Evolutionary conservation across 768 basidiomycete genomes (phyloP), one percentile per base, ranked within the genome.

Genomic region (Mycena latifolia): DNA sequence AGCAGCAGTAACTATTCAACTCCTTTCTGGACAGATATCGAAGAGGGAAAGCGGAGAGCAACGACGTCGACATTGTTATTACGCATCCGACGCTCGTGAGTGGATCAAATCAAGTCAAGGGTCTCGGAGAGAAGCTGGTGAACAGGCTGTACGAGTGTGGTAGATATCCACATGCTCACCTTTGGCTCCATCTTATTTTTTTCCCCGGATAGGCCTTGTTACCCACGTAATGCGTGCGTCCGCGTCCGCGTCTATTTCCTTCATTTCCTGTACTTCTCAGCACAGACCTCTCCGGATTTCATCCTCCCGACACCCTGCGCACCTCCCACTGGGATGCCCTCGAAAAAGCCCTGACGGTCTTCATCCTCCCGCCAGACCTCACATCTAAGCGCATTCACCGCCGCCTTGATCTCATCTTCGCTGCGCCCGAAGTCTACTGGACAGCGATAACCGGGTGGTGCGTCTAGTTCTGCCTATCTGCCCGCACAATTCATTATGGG

Each of bases 61-160:
- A 92, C 71, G 96, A 98, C 73, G 89, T 95, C 31, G 96, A 98
- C 72, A 92, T 98, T 61, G 87, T 98, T 1, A 91, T 97, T 73
- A 92, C 90, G 37, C 93, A 96, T 72, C 81, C 86, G 0, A 59
- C 33, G 45, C 61, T 69, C 29, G 45, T 76, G 46, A 75, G 73
- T 6, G 86, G 84, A 11, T 80, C 73, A 29, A 77, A 75, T 11
- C 82, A 85, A 48, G 83, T 91, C n/a, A 87, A 85, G 63, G 89
- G 85, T 5, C 80, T 95, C 1, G 88, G 90, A 69, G 82, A 85
- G 63, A 84, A 79, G 61, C 77, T 96, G 7, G 82, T 93, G 14
- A 80, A 80, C 45, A 78, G 80, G 57, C 81, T 96, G 25, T 80
- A 89, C 60, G 78, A 85, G 52, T 78, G 79, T 53, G 91, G 92